phyloP scores from a whole-genome alignment of 2,329 filamentous ascomycete species.

The Botryotinia calthae region DNA sequence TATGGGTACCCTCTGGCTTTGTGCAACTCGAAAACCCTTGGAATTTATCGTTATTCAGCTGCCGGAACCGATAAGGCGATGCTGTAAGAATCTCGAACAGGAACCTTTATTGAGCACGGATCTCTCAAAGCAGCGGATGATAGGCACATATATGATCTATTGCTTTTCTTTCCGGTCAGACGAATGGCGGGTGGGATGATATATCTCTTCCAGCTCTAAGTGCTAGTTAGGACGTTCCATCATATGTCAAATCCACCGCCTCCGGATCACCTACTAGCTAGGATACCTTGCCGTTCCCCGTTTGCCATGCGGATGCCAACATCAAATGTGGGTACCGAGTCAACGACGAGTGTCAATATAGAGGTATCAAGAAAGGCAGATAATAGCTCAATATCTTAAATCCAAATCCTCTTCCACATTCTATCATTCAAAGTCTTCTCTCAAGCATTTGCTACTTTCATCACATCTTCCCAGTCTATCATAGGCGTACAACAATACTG shows the following conservation, averaged over 20 bases:
- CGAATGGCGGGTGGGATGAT: background rate
- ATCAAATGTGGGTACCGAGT: conserved; percentile 6
- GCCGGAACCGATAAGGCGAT: background rate
- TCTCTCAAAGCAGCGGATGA: background rate
- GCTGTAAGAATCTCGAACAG: background rate
- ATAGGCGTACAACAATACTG: background rate
- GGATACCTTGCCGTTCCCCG: conserved; percentile 7
- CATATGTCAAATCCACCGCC: background rate
- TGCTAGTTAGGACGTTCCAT: background rate
- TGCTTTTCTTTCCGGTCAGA: background rate
- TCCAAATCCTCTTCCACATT: background rate
- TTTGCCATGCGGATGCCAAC: conserved; percentile 5
- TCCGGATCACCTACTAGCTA: background rate
- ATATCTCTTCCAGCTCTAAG: background rate
- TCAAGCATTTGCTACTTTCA: background rate
- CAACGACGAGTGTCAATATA: background rate
- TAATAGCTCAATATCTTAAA: background rate
- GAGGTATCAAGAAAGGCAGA: background rate
- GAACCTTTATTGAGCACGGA: background rate
- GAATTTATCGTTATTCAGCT: background rate
- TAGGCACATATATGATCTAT: background rate
- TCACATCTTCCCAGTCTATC: background rate
- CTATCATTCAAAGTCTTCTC: background rate
- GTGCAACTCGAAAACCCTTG: background rate
- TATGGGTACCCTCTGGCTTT: background rate